Evolutionary conservation across 1,284 basidiomycete genomes (phyloP), one percentile per base, ranked within the genome.

Genomic region (Quambalaria eucalypti): DNA sequence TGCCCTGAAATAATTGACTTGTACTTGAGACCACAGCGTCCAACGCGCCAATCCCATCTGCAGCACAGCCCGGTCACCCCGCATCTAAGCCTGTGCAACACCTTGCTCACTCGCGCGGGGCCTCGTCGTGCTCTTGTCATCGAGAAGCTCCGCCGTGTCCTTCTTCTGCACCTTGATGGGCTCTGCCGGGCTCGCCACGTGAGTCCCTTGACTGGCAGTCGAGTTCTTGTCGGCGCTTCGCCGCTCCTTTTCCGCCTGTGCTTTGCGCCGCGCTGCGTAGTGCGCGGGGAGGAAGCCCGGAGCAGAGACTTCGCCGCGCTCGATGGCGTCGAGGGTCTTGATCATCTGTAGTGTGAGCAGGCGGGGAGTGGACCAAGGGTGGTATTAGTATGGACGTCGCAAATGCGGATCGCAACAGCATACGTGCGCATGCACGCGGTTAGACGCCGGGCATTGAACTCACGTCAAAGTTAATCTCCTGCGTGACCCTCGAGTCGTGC

Each of bases 401-500:
- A 26, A 25, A 21, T 25, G 9, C 16, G 9, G 42, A n/a, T 44
- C 42, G 19, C 8, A 9, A 44, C 16, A 8, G 42, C 9, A 9
- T 44, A 9, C 10, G 16, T 44, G 19, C 10, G 42, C 42, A n/a
- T 44, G n/a, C 42, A 21, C 19, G 16, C n/a, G 10, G 10, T 8
- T 10, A 44, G 42, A 44, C 16, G 19, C n/a, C n/a, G 5, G 7
- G 14, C 21, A 51, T 49, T 50, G 30, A n/a, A n/a, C n/a, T n/a
- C n/a, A 62, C 47, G 77, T 98, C 95, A 74, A 92, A 95, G 73
- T 93, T 96, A 74, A 98, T 90, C 77, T 88, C 85, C 71, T 90
- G 83, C 50, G 80, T 86, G 25, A 99, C 87, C 31, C 88, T 85
- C 40, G 90, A 95, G 77, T 98, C 91, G 51, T 83, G 81, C 77